phyloP scores from a whole-genome alignment of 148 eudicot genomes.

The Fagopyrum tataricum region DNA sequence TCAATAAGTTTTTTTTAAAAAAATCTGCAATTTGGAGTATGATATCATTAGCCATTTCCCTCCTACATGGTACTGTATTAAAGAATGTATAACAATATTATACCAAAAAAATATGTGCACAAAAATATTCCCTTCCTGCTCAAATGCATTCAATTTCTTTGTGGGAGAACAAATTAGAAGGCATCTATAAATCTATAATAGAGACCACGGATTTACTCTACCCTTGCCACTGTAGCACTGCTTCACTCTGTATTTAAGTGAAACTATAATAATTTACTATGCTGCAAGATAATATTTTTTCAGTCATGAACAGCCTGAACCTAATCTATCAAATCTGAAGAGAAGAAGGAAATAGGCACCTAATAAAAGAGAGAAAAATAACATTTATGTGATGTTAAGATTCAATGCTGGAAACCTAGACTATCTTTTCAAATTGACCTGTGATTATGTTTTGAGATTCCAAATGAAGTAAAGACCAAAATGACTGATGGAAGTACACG shows the following conservation, averaged over 20 bases:
- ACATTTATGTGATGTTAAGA: not conserved
- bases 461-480: not conserved
- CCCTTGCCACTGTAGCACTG: not conserved
- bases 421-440: not conserved
- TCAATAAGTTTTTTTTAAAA: not conserved
- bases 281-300: not conserved
- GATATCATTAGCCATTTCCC: slow-evolving; percentile 1
- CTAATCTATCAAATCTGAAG: not conserved
- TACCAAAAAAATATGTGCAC: too few relatives aligned
- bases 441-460: not conserved
- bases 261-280: not conserved
- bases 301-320: not conserved
- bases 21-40: not conserved
- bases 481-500: not conserved
- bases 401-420: not conserved
- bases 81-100: too few relatives aligned
- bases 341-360: not conserved
- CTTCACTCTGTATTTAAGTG: not conserved
- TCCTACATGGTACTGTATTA: not conserved
- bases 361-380: not conserved
- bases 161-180: not conserved
- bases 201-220: not conserved
- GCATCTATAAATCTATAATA: not conserved
- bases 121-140: not conserved
- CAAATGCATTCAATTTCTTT: not conserved